Evolutionary conservation across 768 basidiomycete species (phyloP), one percentile per base, ranked within the genome.

Genomic region (Boletus vinaceobasis): DNA sequence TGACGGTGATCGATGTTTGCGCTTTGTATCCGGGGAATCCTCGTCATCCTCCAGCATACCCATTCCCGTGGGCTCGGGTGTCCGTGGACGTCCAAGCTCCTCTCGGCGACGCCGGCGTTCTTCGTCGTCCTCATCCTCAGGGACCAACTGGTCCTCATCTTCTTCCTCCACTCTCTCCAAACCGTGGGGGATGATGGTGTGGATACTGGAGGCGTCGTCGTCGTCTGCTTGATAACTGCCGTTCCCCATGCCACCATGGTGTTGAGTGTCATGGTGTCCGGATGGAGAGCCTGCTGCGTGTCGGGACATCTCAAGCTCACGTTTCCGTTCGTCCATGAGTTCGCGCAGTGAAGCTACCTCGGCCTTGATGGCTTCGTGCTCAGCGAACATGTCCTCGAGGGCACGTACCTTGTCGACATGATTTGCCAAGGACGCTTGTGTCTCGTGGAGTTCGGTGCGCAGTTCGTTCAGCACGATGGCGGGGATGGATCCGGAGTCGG

Each of bases 371-470:
- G 74, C 75, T 53, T 97, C 93, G 60, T 98, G 93, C 72, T 97
- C 93, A 1, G 79, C 78, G 37, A 96, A 76, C 57, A 90, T 81
- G 31, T 78, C 81, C 64, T 98, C 96, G 37, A 99, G 75, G 26
- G 86, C 84, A 38, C 86, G 83, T 48, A 95, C 87, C 70, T 85
- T 92, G 58, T 93, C 90, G 38, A 91, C 80, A 62, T 97, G 93
- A 15, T 72, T 76, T 3, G 86, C 79, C 13, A 98, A 79, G 0
- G 86, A 86, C 1, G 77, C 69, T 64, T 96, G 94, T 0, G 95
- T 97, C 39, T 93, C 90, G 43, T 80, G 80, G 14, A 98, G 79
- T 67, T 97, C 91, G 10, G 78, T 68, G 61, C 96, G 94, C 7
- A 99, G 80, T 14, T 89, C 85, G 26, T 76, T 74, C 32, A 86